Evolutionary conservation across 1,284 basidiomycete species (phyloP), one percentile per base, ranked within the genome.

Genomic region (Leccinum angustisporum): DNA sequence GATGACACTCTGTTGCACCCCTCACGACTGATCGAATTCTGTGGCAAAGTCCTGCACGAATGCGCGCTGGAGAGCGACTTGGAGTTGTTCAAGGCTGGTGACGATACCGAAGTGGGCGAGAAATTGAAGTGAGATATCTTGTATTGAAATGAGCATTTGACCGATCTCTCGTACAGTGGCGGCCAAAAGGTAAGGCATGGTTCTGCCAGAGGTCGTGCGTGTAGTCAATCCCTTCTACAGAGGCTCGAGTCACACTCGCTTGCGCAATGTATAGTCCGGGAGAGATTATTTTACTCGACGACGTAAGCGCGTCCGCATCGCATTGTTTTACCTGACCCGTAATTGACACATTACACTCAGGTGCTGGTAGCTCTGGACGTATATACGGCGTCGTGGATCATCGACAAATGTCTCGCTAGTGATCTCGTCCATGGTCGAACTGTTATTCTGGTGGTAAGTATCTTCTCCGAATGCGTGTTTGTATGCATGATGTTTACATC

Each of bases 81-180:
- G 16, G 10, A 43, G n/a, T 18, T 56, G 3, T 46, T 56, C 40
- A 18, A 43, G 30, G 55, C 38, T 9, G 38, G 55, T n/a, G 55
- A 56, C 25, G 38, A 56, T n/a, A 56, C 55, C 16, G 38, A 56
- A 34, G 55, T 31, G 27, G 38, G 55, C 10, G 55, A 56, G 27
- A 56, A 46, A 9, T 21, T 46, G 25, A 56, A n/a, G 55, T 56
- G 55, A 6, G 38, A 59, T 56, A 7, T 14, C 11, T 2, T 25
- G 11, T 21, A 30, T 21, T 14, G 9, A 30, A 16, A 10, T 52
- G 51, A n/a, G 25, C 1, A 21, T 31, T 33, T 25, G n/a, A n/a
- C 3, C 1, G 3, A 38, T 10, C 38, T 16, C 7, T 43, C 27
- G 25, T 31, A 16, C 11, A 56, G 55, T 31, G 55, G 55, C 2